Percentiles rank a stretch among this genome's conserved stretches.
Evolutionary conservation across 176 grass and related monocot genomes (phyloP).

Genomic region (Eremochloa ophiuroides): DNA sequence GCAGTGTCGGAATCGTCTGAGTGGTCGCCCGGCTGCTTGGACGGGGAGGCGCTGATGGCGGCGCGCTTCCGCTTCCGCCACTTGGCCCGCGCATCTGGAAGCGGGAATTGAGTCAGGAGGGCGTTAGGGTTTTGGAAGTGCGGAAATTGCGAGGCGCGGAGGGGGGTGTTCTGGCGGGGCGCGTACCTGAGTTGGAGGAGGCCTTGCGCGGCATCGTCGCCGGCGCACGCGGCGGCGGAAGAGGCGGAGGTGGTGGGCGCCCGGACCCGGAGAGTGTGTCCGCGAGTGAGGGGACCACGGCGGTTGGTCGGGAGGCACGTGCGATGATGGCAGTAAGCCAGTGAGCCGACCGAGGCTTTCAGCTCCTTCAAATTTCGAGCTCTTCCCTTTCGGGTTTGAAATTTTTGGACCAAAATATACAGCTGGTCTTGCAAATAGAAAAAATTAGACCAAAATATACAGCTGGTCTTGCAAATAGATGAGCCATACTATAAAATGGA

Average conservation of each 20-base stretch:
- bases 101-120: background rate
- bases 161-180: background rate
- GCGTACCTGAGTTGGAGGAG: slow-evolving; percentile 67
- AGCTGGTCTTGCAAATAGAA: too few relatives aligned
- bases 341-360: slow-evolving; percentile 21
- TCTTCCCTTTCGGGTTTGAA: slow-evolving; percentile 5
- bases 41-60: slow-evolving; percentile 33
- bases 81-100: slow-evolving; percentile 75
- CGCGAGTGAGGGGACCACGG: slow-evolving; percentile 37
- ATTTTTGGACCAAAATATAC: too few relatives aligned
- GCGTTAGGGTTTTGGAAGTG: slow-evolving; percentile 25
- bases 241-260: background rate
- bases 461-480: background rate
- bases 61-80: slow-evolving; percentile 80
- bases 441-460: background rate
- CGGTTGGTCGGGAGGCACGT: slow-evolving; percentile 34
- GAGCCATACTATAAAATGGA: background rate
- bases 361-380: slow-evolving; percentile 26
- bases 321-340: slow-evolving; percentile 13
- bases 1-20: slow-evolving; percentile 36
- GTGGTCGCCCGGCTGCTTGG: slow-evolving; percentile 38
- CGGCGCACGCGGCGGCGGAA: slow-evolving; percentile 23
- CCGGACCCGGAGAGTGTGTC: background rate
- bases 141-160: background rate
- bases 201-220: slow-evolving; percentile 69